Base-by-base conservation (phyloP, 1,284 basidiomycete genomes). In the Apiotrichum mycotoxinovorans region DNA sequence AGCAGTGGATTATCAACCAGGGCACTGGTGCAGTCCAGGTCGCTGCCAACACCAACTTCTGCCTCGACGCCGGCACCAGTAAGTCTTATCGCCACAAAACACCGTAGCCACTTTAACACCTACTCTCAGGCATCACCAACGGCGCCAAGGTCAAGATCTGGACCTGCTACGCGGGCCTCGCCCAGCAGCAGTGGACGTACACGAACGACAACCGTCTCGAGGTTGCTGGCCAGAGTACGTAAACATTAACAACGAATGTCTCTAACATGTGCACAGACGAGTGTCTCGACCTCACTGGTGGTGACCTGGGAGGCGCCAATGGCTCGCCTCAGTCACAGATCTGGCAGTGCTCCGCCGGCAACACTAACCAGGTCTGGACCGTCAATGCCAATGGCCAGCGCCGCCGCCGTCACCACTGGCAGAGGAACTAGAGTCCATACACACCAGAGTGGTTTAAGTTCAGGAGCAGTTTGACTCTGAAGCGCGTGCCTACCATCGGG, bases 261-360 rank as follows among this genome's bases (percentile, higher is more conserved):
- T 20, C 11, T 20, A 22, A 20, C 40, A 10, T 8, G 9, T 12
- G 22, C 22, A 18, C 55, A 42, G 61, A 62, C 25, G 57, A 63
- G 41, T 69, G 67, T 50, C 51, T 71, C 43, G 69, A 71, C 47
- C 56, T 69, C 20, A 62, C 65, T 18, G 52, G 62, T 53, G 66
- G 64, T 22, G 34, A 33, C 48, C 23, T 33, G 18, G 44, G 44
- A 4, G 44, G 44, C 27, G 43, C 27, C n/a, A 15, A n/a, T 27
- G 27, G 27, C 14, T 27, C 59, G 18, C 62, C 64, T 41, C 61
- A 61, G 34, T 25, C 66, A 20, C 69, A 69, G 58, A 64, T 60
- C 25, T 71, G 67, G 67, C 49, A 62, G 57, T 62, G 63, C 43
- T 23, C 43, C 22, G 14, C 26, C 18, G 57, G 57, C 37, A 65